Conservation (phyloP, 257 asterid species). For the Scutellaria minor region DNA sequence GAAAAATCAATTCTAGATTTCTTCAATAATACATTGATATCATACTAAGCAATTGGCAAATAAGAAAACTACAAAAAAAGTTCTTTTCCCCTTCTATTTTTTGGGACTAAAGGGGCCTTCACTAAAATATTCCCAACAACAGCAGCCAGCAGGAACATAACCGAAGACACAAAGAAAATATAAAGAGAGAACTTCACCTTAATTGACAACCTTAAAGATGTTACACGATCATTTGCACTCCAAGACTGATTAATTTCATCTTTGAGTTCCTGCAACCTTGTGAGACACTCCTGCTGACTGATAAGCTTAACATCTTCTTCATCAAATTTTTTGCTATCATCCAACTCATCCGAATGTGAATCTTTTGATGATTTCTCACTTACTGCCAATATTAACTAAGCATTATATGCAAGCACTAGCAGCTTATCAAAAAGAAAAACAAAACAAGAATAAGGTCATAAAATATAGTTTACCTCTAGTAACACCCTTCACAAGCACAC, state of each 20-base stretch:
- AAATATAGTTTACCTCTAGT: slow-evolving; percentile 59
- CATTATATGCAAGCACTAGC: slow-evolving; percentile 40
- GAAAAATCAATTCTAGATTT: too few relatives aligned
- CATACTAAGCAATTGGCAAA: slow-evolving; percentile 10
- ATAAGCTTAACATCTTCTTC: slow-evolving; percentile 60
- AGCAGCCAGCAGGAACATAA: slow-evolving; percentile 26
- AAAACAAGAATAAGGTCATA: slow-evolving; percentile 11
- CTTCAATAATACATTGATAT: too few relatives aligned
- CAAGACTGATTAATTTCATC: slow-evolving; percentile 74
- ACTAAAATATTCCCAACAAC: slow-evolving; percentile 2
- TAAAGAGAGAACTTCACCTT: slow-evolving; percentile 55
- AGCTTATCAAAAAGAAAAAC: slow-evolving; percentile 17
- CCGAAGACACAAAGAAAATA: slow-evolving; percentile 1
- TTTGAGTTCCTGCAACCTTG: slow-evolving; percentile 69
- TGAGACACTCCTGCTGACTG: slow-evolving; percentile 73
- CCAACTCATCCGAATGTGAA: slow-evolving; percentile 62
- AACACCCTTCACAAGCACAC: slow-evolving; percentile 53
- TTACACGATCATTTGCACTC: slow-evolving; percentile 72
- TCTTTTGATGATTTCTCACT: slow-evolving; percentile 51
- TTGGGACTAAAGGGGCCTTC: slow-evolving; percentile 14
- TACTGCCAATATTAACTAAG: slow-evolving; percentile 47
- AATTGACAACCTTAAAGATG: slow-evolving; percentile 79
- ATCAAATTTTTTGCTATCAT: slow-evolving; percentile 51
- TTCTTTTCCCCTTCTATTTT: neutral
- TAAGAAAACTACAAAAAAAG: slow-evolving; percentile 2